Conservation (phyloP, 306 rosid species). For the Quercus agrifolia region DNA sequence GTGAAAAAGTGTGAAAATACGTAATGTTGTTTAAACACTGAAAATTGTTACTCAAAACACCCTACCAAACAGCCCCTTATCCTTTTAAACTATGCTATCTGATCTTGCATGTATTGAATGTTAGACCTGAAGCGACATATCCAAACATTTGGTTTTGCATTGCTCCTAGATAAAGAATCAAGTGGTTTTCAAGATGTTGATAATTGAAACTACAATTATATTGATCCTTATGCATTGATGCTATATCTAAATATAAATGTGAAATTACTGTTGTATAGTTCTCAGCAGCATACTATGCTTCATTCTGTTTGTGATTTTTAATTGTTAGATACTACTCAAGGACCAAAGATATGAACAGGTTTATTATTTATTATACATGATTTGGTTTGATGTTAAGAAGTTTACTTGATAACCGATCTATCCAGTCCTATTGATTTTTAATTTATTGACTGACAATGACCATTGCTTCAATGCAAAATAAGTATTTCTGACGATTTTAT, state of each 20-base stretch:
- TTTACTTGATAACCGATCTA: neutral
- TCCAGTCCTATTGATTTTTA: neutral
- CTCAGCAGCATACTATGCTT: neutral
- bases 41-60: no score
- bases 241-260: no score
- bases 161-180: neutral
- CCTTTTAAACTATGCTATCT: neutral
- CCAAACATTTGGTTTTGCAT: neutral
- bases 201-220: neutral
- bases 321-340: neutral
- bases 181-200: neutral
- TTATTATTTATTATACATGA: neutral
- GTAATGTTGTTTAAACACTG: no score
- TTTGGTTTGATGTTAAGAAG: neutral
- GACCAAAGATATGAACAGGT: neutral
- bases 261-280: neutral
- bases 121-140: neutral
- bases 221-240: neutral
- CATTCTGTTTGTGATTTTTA: neutral
- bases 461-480: neutral
- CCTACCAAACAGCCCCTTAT: neutral
- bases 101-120: neutral
- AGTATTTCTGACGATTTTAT: constrained; percentile 8
- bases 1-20: no score
- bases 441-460: no score